Evolutionary conservation across 2,329 filamentous ascomycete species (phyloP), one percentile per base, ranked within the genome.

Genomic region (Fusarium sp.): DNA sequence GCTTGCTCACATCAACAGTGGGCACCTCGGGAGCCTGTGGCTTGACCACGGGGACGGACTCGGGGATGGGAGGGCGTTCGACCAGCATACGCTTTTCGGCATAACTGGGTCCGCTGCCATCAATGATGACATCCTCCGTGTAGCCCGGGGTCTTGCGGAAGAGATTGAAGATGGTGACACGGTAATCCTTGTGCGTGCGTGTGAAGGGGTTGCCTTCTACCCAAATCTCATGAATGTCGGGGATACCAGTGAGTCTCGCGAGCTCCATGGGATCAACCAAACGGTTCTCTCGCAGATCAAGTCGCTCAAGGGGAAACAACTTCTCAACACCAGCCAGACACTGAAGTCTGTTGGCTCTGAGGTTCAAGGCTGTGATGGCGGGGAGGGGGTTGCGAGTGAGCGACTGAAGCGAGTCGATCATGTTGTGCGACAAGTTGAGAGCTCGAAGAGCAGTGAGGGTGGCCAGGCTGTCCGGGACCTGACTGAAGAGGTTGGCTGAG

Each of bases 381-480:
- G 97, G 96, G 6, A 99, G 88, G 14, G 97, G 95, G 78, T 93
- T 97, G 73, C 93, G 91, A 3, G 92, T 92, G 47, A 99, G 87
- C 2, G 96, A 98, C 78, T 97, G 94, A 65, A 99, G 87, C 18
- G 95, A 97, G 77, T 96, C 94, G 73, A 99, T 98, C 95, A 98
- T 98, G 87, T 96, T 98, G 79, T 97, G 94, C 5, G 96, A 97
- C 29, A 99, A 88, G 79, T 99, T 98, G 63, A 99, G 86, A 27
- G 97, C 95, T 74, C 95, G 92, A n/a, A 99, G 89, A 31, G 95
- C 93, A 22, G 95, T 95, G 67, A 99, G 86, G 11, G 91, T 94
- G 14, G 95, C 93, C 66, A 99, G 86, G 78, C 94, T 97, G 81
- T 98, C 97, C 1, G 97, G 97, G 63, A 98, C 93, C 81, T 98